Evolutionary conservation across 2,329 filamentous ascomycete genomes (phyloP), one percentile per base, ranked within the genome.

Genomic region (Sporothrix mexicana): DNA sequence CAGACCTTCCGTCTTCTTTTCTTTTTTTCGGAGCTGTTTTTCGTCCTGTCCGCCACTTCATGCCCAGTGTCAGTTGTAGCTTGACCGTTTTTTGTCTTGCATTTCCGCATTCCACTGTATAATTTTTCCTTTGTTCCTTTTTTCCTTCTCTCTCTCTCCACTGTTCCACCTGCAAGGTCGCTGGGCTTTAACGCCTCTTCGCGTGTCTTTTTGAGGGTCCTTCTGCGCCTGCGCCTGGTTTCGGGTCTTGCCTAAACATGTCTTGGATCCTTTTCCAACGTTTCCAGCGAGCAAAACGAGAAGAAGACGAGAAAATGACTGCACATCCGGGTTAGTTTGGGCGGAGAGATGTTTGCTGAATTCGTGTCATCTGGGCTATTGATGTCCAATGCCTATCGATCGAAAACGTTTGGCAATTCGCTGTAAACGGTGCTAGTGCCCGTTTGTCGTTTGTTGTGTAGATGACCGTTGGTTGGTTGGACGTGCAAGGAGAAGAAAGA

Each of bases 361-460:
- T 47, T 66, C 23, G 55, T 12, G 7, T 20, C 15, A 15, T 43
- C 30, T 41, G 57, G 30, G 30, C 7, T n/a, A 23, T 36, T 36
- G 30, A 7, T 4, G 30, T 36, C 30, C 30, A 36, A 36, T 36
- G 30, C 4, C n/a, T n/a, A 30, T n/a, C 30, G 13, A 49, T 49
- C 68, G 68, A 70, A 61, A 70, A 47, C 53, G 68, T 53, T 70
- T 68, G 66, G 66, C 30, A 4, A 36, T n/a, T 47, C 62, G 62
- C 43, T 20, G 43, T 68, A 53, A 68, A 68, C 47, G 47, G 66
- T 43, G 30, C n/a, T 55, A 43, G 30, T 10, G 66, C 13, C 49
- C 25, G 66, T 51, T 67, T 20, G 61, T 20, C 25, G 61, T n/a
- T 3, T 12, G 17, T 25, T 9, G 57, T 5, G 30, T 61, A 8